Evolutionary conservation across 768 basidiomycete species (phyloP), one percentile per base, ranked within the genome.

Genomic region (Boletus huronensis): DNA sequence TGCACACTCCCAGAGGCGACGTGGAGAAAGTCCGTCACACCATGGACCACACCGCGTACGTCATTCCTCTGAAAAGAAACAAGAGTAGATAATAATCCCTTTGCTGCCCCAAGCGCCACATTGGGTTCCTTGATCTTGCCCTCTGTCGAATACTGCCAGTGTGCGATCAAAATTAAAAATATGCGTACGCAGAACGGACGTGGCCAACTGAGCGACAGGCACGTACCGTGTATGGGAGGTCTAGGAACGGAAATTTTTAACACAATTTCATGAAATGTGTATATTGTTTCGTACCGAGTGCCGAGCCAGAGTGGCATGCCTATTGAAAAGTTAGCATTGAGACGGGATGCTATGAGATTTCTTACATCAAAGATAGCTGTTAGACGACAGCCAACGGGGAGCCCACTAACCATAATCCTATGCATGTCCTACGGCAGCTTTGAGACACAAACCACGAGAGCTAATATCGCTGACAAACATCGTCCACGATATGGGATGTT

Each of bases 111-210:
- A 9, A 85, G 80, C 11, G 85, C 84, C 16, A 93, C 74, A 66
- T 97, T 95, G 32, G 95, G 93, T 67, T 97, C 93, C 70, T 98
- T 97, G 67, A 98, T 74, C 66, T 91, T 93, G 46, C 94, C 94
- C 74, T 98, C 93, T 7, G 93, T 96, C 21, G 93, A 93, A 73
- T 98, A 98, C 84, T 90, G 35, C 11, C 47, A 48, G 25, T 2
- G 57, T 32, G 19, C 13, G 43, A 49, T 49, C 35, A 53, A 14
- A 47, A 21, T 51, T 26, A 52, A 40, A 51, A 13, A 19, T 3
- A 34, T 32, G 36, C 40, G 19, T 7, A 28, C 52, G 5, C 14
- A 26, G 28, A 47, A 31, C 28, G 16, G 8, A 9, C 10, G 11
- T 3, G 16, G 19, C 17, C 39, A 47, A 28, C 23, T 42, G 17